Evolutionary conservation across 129 eudicot species (phyloP), one percentile per base, ranked within the genome.

Genomic region (Tagetes patula): DNA sequence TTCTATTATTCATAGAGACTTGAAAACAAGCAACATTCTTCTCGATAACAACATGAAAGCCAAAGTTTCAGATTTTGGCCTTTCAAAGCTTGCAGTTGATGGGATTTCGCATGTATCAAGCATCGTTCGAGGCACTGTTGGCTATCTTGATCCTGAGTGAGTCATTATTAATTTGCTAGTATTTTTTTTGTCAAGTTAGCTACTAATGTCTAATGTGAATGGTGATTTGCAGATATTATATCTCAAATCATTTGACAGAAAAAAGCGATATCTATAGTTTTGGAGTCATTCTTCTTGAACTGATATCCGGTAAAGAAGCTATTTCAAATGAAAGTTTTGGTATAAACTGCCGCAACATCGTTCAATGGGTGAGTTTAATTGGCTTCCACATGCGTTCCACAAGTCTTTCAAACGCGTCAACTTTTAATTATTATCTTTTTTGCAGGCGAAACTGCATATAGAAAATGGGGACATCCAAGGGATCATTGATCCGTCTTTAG

Each of bases 31-130:
- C 84, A 94, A 94, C 75, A 90, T 94, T 81, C 96, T 94, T 67
- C 93, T 94, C 49, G 99, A 94, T 82, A 94, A 84, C 62, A 88
- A 94, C 80, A 87, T 83, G 96, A 83, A 85, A 78, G 99, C 99
- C 6, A 94, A 94, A 83, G 99, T 94, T 70, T 94, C 99, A 32
- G 99, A 94, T 88, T 94, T 94, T 78, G 99, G 99, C 48, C 99
- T 94, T 76, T 94, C 99, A 0, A 94, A 94, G 79, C 96, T 94
- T 75, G 96, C 99, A 31, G 85, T 84, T 32, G 99, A 94, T 61
- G 99, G 99, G 73, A 86, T 86, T 65, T 94, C 99, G 47, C 99
- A 94, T 52, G 99, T 94, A 5, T 94, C 99, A 8, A 94, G 99
- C 85, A 90, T 90, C 12, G 99, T 94, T 77, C 92, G 97, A 61